Evolutionary conservation across 495 filamentous ascomycete species (phyloP).

Genomic region (Penicillium fimorum): DNA sequence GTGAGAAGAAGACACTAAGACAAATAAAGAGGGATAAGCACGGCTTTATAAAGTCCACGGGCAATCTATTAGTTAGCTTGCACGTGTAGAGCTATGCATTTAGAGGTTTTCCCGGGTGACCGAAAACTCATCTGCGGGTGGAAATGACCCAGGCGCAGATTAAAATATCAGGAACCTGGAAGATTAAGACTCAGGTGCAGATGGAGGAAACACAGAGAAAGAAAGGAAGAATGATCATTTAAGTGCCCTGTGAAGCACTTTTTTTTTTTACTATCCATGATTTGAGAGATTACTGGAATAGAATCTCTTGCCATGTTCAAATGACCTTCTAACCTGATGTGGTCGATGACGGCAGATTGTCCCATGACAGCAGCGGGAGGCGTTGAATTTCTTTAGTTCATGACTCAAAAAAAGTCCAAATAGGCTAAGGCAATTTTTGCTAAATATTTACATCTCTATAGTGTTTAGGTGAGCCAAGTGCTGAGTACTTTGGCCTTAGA

Average conservation of each 20-base stretch:
- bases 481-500: not conserved
- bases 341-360: not conserved
- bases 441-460: not conserved
- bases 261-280: too few species aligned
- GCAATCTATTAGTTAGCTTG: not conserved
- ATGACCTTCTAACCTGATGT: not conserved
- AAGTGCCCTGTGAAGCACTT: not conserved
- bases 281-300: not conserved
- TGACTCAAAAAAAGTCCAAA: not conserved
- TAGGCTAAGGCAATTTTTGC: not conserved
- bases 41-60: conserved; percentile 21
- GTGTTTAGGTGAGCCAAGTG: not conserved
- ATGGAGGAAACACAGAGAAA: not conserved
- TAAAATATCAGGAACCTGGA: not conserved
- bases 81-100: conserved; percentile 15
- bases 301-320: not conserved
- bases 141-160: not conserved
- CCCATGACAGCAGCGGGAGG: not conserved
- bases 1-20: not conserved
- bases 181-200: not conserved
- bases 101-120: conserved; percentile 1
- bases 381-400: not conserved
- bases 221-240: too few species aligned
- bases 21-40: not conserved
- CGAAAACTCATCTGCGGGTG: not conserved